phyloP scores from a whole-genome alignment of 495 filamentous ascomycete genomes.

The Hyaloscypha bicolor region DNA sequence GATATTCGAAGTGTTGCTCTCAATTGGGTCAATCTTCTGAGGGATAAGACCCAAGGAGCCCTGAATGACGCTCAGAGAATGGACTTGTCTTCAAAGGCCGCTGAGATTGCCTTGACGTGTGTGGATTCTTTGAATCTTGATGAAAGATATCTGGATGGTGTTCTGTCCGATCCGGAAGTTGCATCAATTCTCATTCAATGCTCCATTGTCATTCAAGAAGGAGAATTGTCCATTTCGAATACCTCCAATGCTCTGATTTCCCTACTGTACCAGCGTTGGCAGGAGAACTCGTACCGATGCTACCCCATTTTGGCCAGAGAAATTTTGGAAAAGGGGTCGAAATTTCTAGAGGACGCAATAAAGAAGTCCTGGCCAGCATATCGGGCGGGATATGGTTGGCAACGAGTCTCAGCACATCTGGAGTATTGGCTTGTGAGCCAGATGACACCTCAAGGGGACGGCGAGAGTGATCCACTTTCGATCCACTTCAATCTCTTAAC shows the following conservation, averaged over 20 bases:
- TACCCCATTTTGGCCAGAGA: neutral
- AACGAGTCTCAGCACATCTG: neutral
- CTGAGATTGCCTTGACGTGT: neutral
- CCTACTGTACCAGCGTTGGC: slow-evolving; percentile 1
- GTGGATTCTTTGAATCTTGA: neutral
- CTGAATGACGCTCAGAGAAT: neutral
- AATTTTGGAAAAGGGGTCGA: neutral
- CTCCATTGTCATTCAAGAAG: slow-evolving; percentile 9
- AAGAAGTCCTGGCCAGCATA: neutral
- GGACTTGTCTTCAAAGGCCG: neutral
- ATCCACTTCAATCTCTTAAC: slow-evolving; percentile 52
- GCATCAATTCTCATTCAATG: neutral
- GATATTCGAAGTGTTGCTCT: slow-evolving; percentile 22
- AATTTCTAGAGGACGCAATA: neutral
- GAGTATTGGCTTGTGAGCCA: neutral
- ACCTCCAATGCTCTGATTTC: neutral
- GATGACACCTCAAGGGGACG: neutral
- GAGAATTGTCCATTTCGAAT: neutral
- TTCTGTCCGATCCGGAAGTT: neutral
- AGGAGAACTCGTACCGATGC: neutral
- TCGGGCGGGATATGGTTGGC: neutral
- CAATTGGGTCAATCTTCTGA: slow-evolving; percentile 17
- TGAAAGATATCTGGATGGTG: neutral
- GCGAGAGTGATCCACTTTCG: neutral
- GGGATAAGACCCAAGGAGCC: neutral